Evolutionary conservation across 176 grass and related monocot species (phyloP).

Genomic region (Oryza nivara): DNA sequence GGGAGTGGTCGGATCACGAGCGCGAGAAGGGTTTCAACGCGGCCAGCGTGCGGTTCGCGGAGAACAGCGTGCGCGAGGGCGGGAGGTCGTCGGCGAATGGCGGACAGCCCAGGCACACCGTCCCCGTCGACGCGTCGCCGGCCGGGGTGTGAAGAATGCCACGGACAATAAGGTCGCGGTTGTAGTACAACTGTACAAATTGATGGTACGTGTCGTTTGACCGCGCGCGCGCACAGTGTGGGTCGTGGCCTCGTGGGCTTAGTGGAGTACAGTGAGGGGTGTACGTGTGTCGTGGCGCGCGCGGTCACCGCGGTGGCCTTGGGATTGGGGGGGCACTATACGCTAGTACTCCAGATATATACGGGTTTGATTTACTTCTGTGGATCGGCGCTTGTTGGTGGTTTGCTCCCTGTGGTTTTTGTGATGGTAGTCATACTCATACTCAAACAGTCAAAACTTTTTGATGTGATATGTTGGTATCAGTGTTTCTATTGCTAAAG

Average conservation of each 20-base stretch:
- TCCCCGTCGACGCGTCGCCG: slow-evolving; percentile 56
- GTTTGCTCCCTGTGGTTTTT: background rate
- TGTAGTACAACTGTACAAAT: background rate
- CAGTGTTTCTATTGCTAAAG: background rate
- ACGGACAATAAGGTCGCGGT: background rate
- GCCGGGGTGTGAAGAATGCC: slow-evolving; percentile 33
- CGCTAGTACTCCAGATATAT: background rate
- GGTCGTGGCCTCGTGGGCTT: too few relatives aligned
- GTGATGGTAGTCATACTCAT: background rate
- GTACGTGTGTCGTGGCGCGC: background rate
- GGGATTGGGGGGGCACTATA: background rate
- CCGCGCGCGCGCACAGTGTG: background rate
- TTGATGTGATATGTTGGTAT: background rate
- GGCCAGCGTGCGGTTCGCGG: slow-evolving; percentile 58
- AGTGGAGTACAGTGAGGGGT: background rate
- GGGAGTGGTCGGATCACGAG: slow-evolving; percentile 79
- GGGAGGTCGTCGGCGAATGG: slow-evolving; percentile 36
- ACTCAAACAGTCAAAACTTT: background rate
- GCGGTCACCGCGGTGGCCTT: background rate
- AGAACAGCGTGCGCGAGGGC: slow-evolving; percentile 73
- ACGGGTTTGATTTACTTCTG: background rate
- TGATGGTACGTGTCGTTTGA: background rate
- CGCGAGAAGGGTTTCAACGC: slow-evolving; percentile 47
- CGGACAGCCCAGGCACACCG: slow-evolving; percentile 59
- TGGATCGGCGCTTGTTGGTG: background rate